Percentiles rank a stretch among this genome's conserved stretches.
phyloP scores from a whole-genome alignment of 306 rosid species.

The Aeschynomene evenia region DNA sequence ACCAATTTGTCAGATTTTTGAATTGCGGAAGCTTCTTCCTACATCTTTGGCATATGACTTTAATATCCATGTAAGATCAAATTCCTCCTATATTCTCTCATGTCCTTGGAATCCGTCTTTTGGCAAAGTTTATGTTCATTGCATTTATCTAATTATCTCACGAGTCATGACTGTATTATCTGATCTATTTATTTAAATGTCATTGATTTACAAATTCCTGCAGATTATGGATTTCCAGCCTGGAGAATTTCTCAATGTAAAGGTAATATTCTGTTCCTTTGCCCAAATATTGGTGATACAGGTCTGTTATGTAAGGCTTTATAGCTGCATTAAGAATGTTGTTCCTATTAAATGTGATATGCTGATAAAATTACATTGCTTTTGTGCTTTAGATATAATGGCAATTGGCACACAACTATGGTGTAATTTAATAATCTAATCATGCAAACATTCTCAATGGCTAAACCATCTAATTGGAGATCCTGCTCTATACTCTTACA shows the following conservation, averaged over 20 bases:
- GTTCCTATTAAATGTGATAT: not conserved
- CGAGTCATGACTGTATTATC: not conserved
- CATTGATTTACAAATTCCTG: slow-evolving; percentile 31
- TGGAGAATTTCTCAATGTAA: slow-evolving; percentile 87
- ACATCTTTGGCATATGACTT: slow-evolving; percentile 77
- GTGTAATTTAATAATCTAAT: not conserved
- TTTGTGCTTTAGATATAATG: not conserved
- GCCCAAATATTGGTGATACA: not conserved
- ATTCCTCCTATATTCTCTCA: not conserved
- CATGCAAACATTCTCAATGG: not conserved
- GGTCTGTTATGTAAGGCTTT: slow-evolving; percentile 5
- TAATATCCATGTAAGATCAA: slow-evolving; percentile 82
- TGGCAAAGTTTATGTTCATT: slow-evolving; percentile 16
- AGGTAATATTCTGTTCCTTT: slow-evolving; percentile 52
- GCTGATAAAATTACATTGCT: not conserved
- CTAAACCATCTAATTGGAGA: not conserved
- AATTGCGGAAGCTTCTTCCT: slow-evolving; percentile 90
- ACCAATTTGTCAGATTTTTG: slow-evolving; percentile 63
- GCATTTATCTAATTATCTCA: not conserved
- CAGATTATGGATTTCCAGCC: slow-evolving; percentile 98
- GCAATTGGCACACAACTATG: not conserved
- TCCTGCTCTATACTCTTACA: not conserved
- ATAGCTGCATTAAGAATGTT: not conserved
- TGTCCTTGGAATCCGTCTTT: slow-evolving; percentile 3
- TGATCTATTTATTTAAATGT: slow-evolving; percentile 1